Evolutionary conservation across 768 basidiomycete genomes (phyloP), one percentile per base, ranked within the genome.

Genomic region (Coprinopsis sp.): DNA sequence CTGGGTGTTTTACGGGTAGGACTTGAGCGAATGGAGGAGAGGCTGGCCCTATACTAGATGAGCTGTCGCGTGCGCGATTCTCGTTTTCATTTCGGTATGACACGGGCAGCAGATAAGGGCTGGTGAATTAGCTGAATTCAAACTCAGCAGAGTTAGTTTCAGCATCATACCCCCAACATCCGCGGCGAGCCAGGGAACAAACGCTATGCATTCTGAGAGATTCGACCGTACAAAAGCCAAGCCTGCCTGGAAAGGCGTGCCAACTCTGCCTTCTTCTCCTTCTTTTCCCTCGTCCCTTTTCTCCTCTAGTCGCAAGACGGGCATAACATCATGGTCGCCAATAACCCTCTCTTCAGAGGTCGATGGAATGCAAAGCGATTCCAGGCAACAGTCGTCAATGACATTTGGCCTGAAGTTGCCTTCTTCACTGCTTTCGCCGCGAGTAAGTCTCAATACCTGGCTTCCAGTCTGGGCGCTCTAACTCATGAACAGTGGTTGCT

Each of bases 391-490:
- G 78, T 84, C 47, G 64, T 82, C 45, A 80, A 82, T 54, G 79
- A 81, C 58, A 79, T 81, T n/a, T 82, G 78, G 78, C 78, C 77
- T 1, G 78, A 81, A 52, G 73, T 77, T 16, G 28, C 75, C 1
- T 81, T 85, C 66, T 85, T 86, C 64, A 70, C 76, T 0, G 58
- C 71, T 4, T 58, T 84, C n/a, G 76, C 81, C 2, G 69, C 75
- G 0, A 78, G 82, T 83, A 56, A 19, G 68, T 21, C 31, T 24
- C 7, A 18, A 14, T 29, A 25, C 29, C 14, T 16, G 44, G 22
- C 24, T 38, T 7, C 21, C 28, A 6, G 29, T 22, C 36, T 11
- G n/a, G 13, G 13, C n/a, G 11, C 6, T 27, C 23, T 3, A 24
- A 24, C 22, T 19, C 12, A 36, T 38, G 11, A 1, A 19, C 36